Percentiles rank a stretch among this genome's conserved stretches.
phyloP scores from a whole-genome alignment of 2,329 filamentous ascomycete genomes.

The Ceratocystis variospora region DNA sequence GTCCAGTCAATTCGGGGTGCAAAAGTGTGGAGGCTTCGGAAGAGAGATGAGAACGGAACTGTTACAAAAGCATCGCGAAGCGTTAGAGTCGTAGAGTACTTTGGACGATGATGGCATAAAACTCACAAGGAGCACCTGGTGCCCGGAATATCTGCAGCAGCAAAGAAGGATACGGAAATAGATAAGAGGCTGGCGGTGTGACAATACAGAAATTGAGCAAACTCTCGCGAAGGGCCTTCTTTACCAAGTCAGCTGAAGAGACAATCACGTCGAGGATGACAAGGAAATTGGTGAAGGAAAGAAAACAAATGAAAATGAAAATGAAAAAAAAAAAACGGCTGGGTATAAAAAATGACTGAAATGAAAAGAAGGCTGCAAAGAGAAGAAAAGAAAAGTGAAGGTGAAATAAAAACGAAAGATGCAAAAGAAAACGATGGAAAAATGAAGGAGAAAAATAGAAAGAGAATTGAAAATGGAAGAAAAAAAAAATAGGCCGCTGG shows the following conservation, averaged over 20 bases:
- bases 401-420: not conserved
- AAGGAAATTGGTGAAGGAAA: not conserved
- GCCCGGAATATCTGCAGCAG: not conserved
- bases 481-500: not conserved
- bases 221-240: not conserved
- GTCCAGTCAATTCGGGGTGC: not conserved
- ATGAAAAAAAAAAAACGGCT: not conserved
- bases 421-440: slow-evolving; percentile 1
- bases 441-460: not conserved
- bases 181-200: not conserved
- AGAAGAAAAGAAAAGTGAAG: not conserved
- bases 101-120: not conserved
- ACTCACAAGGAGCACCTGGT: not conserved
- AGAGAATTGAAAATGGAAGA: not conserved
- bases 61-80: not conserved
- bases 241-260: not conserved
- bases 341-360: slow-evolving; percentile 1
- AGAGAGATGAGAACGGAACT: not conserved
- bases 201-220: not conserved
- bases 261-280: slow-evolving; percentile 39
- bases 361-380: slow-evolving; percentile 5
- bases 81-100: not conserved
- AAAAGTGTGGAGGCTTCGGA: not conserved
- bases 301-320: not conserved
- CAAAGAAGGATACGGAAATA: not conserved